Conservation (phyloP, 2,329 filamentous ascomycete species). For the Colletotrichum theobromicola region DNA sequence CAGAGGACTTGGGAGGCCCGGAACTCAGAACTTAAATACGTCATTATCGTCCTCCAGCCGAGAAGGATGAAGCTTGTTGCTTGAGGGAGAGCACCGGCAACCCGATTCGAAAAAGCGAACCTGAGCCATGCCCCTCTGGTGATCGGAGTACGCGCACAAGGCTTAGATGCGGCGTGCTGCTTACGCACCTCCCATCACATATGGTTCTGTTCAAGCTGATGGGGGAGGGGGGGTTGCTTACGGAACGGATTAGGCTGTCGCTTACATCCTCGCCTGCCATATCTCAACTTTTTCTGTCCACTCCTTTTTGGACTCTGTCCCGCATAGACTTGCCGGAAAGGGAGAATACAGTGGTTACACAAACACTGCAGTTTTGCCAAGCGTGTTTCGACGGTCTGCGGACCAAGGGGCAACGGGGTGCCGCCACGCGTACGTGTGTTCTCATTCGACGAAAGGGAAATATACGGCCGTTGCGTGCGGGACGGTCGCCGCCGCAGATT, state of each 20-base stretch:
- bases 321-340: background rate
- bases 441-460: background rate
- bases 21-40: background rate
- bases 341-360: background rate
- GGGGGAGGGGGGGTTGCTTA: background rate
- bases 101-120: background rate
- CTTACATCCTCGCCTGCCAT: background rate
- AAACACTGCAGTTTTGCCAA: background rate
- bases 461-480: background rate
- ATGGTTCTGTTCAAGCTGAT: background rate
- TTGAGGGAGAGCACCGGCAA: background rate
- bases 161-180: background rate
- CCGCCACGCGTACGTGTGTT: background rate
- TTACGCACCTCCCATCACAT: background rate
- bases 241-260: background rate
- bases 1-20: background rate
- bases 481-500: background rate
- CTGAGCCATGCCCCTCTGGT: background rate
- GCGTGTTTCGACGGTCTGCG: background rate
- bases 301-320: background rate
- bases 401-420: background rate
- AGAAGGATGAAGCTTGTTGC: background rate
- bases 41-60: background rate
- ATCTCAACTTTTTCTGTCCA: background rate
- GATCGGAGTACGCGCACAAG: background rate